phyloP scores from a whole-genome alignment of 2,329 filamentous ascomycete genomes.

The Fusarium sp. region DNA sequence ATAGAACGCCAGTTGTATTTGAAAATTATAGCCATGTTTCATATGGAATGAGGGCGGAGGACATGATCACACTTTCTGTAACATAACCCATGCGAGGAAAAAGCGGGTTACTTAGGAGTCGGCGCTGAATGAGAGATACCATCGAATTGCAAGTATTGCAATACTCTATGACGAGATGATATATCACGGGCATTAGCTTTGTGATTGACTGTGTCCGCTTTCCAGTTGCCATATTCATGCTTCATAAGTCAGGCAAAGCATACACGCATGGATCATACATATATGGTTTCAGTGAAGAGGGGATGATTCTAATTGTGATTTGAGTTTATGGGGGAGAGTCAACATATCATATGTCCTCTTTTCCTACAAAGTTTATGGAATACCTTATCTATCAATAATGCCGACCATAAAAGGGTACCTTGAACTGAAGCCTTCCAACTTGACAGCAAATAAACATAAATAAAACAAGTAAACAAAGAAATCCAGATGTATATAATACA shows the following conservation, averaged over 20 bases:
- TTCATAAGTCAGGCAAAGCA: background rate
- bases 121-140: slow-evolving; percentile 46
- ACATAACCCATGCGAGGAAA: slow-evolving; percentile 38
- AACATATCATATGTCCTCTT: background rate
- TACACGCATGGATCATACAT: background rate
- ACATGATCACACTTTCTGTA: slow-evolving; percentile 39
- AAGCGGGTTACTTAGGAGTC: slow-evolving; percentile 43
- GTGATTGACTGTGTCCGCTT: background rate
- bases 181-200: background rate
- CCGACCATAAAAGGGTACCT: background rate
- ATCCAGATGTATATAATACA: background rate
- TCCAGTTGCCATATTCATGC: background rate
- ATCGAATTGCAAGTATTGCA: slow-evolving; percentile 42
- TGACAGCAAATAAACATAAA: background rate
- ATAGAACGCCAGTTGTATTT: slow-evolving; percentile 27
- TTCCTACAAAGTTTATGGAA: background rate
- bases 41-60: slow-evolving; percentile 14
- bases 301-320: background rate
- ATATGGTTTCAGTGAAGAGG: background rate
- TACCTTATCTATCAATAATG: background rate
- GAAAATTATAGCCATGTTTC: slow-evolving; percentile 27
- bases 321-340: background rate
- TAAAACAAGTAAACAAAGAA: background rate
- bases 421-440: background rate
- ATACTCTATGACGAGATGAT: slow-evolving; percentile 10